Base-by-base conservation (phyloP, 2,329 filamentous ascomycete species). In the Cladobotryum mycophilum region DNA sequence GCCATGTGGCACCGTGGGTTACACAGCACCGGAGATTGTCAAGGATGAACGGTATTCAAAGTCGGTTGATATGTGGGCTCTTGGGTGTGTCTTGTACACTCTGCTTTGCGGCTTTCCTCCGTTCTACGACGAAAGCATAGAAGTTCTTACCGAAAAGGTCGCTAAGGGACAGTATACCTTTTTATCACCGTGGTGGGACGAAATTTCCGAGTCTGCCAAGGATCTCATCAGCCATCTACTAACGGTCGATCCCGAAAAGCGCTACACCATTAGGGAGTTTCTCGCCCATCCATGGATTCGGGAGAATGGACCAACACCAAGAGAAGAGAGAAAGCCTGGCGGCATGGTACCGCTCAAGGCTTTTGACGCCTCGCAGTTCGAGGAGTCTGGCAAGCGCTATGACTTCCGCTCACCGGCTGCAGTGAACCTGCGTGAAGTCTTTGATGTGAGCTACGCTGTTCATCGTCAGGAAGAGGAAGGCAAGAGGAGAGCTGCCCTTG, bases 31-130 rank as follows among this genome's bases (percentile, higher is more conserved):
- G 7, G 93, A 99, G 66, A 99, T 99, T 56, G 93, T 99, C 67
- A 97, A 97, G 72, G 93, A 99, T 70, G 93, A 99, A 71, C 84
- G 91, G 18, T 99, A 99, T 70, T 97, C 92, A 36, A 99, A 97
- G 76, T 95, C 89, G 47, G 93, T 99, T 42, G 93, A 99, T 64
- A 99, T 99, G 93, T 99, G 93, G 93, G 93, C 93, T 3, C 72
- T 99, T 33, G 93, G 93, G 13, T 99, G 93, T 66, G 93, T 99
- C 11, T 76, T 99, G 5, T 99, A 99, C 74, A 99, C 93, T 1
- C 76, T 99, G 1, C 85, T 99, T 14, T 99, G 93, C 61, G 93
- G 93, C 13, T 99, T 99, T 73, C 93, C 93, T 9, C 93, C 93
- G 3, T 99, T 99, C 70, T 96, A 99, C 68, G 93, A 99, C 60